These are phyloP conservation scores for Alectoria sarmentosa DNA, from an alignment of 495 filamentous ascomycete genomes.

Conservation along the genomic window DNA sequence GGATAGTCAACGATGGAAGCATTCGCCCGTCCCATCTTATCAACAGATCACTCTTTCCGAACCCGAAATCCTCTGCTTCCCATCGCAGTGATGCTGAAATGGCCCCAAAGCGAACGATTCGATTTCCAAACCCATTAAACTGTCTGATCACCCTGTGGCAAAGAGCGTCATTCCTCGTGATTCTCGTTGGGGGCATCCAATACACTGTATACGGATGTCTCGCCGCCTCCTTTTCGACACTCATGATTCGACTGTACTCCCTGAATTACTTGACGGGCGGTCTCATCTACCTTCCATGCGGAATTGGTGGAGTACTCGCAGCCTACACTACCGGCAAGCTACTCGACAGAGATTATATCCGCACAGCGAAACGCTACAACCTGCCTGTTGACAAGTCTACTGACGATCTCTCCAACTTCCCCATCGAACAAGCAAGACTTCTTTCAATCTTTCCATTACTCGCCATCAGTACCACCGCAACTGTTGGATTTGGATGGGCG, in stretches of 20 bases:
- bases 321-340: background rate
- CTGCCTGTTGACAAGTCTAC: background rate
- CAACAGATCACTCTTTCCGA: background rate
- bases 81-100: background rate
- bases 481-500: background rate
- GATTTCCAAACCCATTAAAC: background rate
- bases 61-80: background rate
- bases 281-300: slow-evolving; percentile 23
- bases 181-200: background rate
- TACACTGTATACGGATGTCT: background rate
- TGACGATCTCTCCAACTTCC: slow-evolving; percentile 31
- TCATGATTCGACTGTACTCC: background rate
- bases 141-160: background rate
- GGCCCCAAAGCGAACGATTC: background rate
- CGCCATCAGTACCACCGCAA: slow-evolving; percentile 19
- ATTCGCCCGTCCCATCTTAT: slow-evolving; percentile 5
- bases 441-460: slow-evolving; percentile 6
- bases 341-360: slow-evolving; percentile 11
- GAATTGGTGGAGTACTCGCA: slow-evolving; percentile 12
- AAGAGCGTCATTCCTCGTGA: background rate
- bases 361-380: background rate
- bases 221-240: background rate
- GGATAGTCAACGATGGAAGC: slow-evolving; percentile 63
- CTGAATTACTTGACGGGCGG: slow-evolving; percentile 43
- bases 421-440: slow-evolving; percentile 33